Evolutionary conservation across 2,329 filamentous ascomycete genomes (phyloP).

Genomic region (Sporothrix mexicana): DNA sequence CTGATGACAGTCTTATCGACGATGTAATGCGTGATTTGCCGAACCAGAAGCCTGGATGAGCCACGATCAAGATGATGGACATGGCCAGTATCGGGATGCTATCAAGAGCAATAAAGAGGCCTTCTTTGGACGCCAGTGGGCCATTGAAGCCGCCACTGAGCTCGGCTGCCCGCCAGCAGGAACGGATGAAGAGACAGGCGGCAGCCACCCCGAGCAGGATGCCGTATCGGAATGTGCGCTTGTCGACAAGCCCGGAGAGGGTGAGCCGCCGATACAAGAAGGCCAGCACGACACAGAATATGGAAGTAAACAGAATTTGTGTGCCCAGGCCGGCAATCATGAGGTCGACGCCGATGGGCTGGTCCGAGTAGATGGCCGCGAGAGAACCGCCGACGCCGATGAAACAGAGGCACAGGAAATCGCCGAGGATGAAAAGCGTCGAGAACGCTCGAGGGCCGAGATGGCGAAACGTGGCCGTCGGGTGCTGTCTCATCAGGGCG

Average conservation of each 20-base stretch:
- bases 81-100: constrained; percentile 36
- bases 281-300: constrained; percentile 34
- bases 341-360: constrained; percentile 38
- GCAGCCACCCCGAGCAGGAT: constrained; percentile 29
- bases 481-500: constrained; percentile 31
- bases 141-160: constrained; percentile 38
- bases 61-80: constrained; percentile 32
- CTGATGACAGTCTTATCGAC: neutral
- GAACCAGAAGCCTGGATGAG: constrained; percentile 27
- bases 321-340: constrained; percentile 38
- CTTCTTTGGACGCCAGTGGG: constrained; percentile 35
- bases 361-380: constrained; percentile 37
- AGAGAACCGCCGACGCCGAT: constrained; percentile 38
- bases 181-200: constrained; percentile 36
- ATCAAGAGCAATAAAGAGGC: constrained; percentile 37
- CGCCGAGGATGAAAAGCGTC: constrained; percentile 37
- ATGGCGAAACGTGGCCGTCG: constrained; percentile 20
- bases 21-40: neutral
- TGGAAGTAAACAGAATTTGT: constrained; percentile 37
- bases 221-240: constrained; percentile 3
- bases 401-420: constrained; percentile 38
- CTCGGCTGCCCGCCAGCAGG: constrained; percentile 37
- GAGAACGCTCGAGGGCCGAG: constrained; percentile 35
- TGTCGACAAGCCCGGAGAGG: neutral
- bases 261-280: neutral